Base-by-base conservation (phyloP, 2,329 filamentous ascomycete genomes). In the Aspergillus chevalieri region DNA sequence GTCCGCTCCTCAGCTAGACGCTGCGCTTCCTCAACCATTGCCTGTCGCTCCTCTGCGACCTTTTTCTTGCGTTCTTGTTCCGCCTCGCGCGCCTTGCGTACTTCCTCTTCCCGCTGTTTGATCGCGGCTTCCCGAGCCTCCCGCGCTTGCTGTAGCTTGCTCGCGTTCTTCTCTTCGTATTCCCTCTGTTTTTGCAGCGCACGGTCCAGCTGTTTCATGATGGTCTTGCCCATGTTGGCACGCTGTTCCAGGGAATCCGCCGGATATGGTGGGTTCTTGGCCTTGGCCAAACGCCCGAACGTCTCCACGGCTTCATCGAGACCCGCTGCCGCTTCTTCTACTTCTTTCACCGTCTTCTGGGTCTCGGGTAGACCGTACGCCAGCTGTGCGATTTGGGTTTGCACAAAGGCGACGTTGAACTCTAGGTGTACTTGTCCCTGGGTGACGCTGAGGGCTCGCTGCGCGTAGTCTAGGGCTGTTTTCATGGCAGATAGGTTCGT, bases 381-480 rank as follows among this genome's bases (percentile, higher is more conserved):
- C 26, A 87, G 82, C 43, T 86, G 86, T 17, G 92, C 92, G 48
- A 97, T 84, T 67, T 96, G 91, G 54, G 95, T 94, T 65, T 97
- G 93, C 24, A 97, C 89, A 64, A 96, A 98, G 0, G 93, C 93
- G 24, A 98, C 88, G 63, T 98, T 98, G 79, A 98, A 98, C 67
- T 93, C 89, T 69, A 93, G 89, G 69, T 95, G 89, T 26, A 91
- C 79, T 61, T 95, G 89, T 4, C 93, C 87, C 0, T 90, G 87
- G 1, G 87, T 84, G 48, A 87, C 80, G 48, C 83, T 81, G 15
- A 95, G 81, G 22, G 92, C 89, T 22, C 79, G 79, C 51, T 78
- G 74, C 12, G 82, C 80, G 60, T 83, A 83, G 38, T 84, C 81
- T 28, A 87, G 72, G 2, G 82, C 78, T 26, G 77, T 82, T 63